Conservation (phyloP, 1,139 yeast species). For the Pneumocystis murina region DNA sequence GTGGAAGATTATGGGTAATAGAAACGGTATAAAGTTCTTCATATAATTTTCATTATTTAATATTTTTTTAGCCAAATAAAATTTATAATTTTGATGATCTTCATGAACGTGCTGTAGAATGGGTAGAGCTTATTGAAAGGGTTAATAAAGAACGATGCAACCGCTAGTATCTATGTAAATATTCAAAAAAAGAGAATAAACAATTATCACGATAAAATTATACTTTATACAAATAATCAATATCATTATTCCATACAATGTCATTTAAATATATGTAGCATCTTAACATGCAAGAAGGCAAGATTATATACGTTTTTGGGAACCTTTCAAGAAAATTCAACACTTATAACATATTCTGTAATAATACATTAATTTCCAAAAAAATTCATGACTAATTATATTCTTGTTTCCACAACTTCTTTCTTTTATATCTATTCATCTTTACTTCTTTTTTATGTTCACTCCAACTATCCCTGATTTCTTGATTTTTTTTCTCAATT, state of each 20-base stretch:
- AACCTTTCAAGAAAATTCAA: neutral
- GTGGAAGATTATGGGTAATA: slow-evolving; percentile 4
- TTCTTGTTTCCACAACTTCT: slow-evolving; percentile 4
- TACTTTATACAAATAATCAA: neutral
- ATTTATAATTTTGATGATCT: slow-evolving; percentile 9
- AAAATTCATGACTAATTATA: neutral
- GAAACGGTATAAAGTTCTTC: neutral
- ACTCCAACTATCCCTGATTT: slow-evolving; percentile 5
- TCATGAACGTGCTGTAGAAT: slow-evolving; percentile 7
- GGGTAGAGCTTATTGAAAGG: slow-evolving; percentile 8
- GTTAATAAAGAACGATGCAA: slow-evolving; percentile 6
- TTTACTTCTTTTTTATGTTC: slow-evolving; percentile 6
- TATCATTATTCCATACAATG: neutral
- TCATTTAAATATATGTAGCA: neutral
- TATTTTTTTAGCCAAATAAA: slow-evolving; percentile 7
- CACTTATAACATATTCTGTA: neutral
- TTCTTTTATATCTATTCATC: slow-evolving; percentile 5
- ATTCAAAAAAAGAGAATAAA: neutral
- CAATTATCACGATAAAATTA: neutral
- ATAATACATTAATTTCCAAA: neutral
- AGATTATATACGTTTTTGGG: neutral
- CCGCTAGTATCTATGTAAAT: neutral
- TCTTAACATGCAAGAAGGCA: neutral
- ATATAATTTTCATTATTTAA: slow-evolving; percentile 2
- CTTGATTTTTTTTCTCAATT: neutral